These are phyloP conservation scores for Pulveroboletus sp. DNA, from an alignment of 768 basidiomycete species.

Conservation along the genomic window DNA sequence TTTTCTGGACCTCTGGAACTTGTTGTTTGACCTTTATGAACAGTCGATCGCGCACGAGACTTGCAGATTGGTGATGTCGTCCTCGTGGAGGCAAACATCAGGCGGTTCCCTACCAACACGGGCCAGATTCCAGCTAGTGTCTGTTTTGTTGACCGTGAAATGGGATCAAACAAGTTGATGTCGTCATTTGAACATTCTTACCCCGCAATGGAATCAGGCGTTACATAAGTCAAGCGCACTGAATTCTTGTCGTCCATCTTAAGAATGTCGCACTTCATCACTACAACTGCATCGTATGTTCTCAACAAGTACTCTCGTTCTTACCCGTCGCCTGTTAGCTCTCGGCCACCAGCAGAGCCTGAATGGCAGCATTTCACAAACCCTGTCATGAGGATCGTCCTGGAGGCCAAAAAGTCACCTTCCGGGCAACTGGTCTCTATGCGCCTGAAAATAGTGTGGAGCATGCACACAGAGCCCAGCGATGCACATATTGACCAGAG, in stretches of 20 bases:
- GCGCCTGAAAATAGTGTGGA: conserved; percentile 64
- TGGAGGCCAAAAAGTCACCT: conserved; percentile 56
- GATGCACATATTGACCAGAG: conserved; percentile 42
- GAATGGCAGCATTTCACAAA: conserved; percentile 84
- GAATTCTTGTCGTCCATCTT: background rate
- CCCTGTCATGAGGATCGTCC: conserved; percentile 57
- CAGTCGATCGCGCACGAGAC: no score
- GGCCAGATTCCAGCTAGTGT: no score
- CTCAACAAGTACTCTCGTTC: conserved; percentile 69
- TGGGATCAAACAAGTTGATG: no score
- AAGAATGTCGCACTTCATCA: conserved; percentile 40
- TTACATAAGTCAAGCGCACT: background rate
- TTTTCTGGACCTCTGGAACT: no score
- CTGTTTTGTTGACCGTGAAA: no score
- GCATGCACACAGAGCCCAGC: conserved; percentile 39
- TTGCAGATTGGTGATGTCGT: no score
- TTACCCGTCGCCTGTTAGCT: conserved; percentile 34
- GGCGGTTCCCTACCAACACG: no score
- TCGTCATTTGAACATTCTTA: no score
- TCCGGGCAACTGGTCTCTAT: conserved; percentile 58
- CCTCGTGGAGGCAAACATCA: no score
- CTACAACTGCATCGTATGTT: conserved; percentile 53
- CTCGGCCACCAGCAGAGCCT: conserved; percentile 26
- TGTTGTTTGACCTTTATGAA: no score
- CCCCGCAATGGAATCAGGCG: background rate